These are phyloP conservation scores for Lachnum nothofagi DNA, from an alignment of 2,329 filamentous ascomycete genomes.

Conservation along the genomic window DNA sequence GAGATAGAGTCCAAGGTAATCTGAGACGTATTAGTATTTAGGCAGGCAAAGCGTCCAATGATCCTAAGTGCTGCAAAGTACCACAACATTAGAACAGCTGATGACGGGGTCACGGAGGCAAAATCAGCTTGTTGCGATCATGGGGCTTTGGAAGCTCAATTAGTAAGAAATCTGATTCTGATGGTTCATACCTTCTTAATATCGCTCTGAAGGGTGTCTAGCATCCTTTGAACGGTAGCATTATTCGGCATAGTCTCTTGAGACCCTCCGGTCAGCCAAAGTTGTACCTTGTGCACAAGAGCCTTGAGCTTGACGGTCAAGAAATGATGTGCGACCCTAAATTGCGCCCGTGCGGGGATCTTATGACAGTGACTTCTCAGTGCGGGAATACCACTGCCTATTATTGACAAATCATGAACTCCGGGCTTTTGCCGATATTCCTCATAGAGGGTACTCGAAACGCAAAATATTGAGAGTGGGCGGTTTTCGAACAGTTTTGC, in stretches of 20 bases:
- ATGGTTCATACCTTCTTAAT: not conserved
- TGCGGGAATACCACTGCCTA: conserved; percentile 4
- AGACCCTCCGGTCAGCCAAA: conserved; percentile 3
- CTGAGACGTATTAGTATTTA: too few relatives aligned
- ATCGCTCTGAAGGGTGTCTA: conserved; percentile 1
- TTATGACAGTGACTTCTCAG: conserved; percentile 3
- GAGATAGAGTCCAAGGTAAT: too few relatives aligned
- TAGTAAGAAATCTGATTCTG: too few relatives aligned
- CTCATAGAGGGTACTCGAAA: conserved; percentile 9
- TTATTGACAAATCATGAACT: conserved; percentile 1
- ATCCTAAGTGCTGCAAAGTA: too few relatives aligned
- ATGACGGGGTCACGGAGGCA: too few relatives aligned
- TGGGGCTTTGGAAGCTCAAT: too few relatives aligned
- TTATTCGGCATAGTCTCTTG: not conserved
- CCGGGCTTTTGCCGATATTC: conserved; percentile 1
- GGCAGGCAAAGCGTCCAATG: too few relatives aligned
- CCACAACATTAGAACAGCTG: too few relatives aligned
- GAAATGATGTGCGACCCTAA: conserved; percentile 7
- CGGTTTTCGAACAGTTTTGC: conserved; percentile 2
- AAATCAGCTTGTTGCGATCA: too few relatives aligned
- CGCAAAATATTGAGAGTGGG: conserved; percentile 7
- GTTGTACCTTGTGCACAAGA: conserved; percentile 4
- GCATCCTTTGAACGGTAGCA: conserved; percentile 1
- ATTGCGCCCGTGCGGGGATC: conserved; percentile 9
- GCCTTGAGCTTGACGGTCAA: conserved; percentile 2